phyloP scores from a whole-genome alignment of 2,329 filamentous ascomycete genomes.

The Aspergillus pseudoviridinutans region DNA sequence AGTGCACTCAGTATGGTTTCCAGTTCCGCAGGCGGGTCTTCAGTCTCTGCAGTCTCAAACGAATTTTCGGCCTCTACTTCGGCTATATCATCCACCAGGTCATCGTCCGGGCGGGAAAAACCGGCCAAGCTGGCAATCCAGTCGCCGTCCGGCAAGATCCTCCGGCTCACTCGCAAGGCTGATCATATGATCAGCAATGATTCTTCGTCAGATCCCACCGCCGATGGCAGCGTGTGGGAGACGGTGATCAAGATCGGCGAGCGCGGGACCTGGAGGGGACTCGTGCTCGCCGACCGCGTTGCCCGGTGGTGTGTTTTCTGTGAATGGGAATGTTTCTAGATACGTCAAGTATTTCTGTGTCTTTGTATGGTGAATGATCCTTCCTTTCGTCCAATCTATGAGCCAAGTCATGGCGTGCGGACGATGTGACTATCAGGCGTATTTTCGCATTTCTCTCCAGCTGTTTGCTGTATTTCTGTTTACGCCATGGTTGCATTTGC shows the following conservation, averaged over 20 bases:
- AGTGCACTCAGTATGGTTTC: conserved; percentile 61
- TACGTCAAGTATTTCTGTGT: neutral
- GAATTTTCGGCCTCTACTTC: conserved; percentile 42
- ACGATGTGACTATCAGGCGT: too few relatives aligned
- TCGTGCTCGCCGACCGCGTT: conserved; percentile 62
- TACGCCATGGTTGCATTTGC: conserved; percentile 9
- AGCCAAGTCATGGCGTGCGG: neutral
- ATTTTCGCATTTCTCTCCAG: neutral
- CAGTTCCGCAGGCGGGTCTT: conserved; percentile 50
- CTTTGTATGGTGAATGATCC: neutral
- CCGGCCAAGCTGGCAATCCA: conserved; percentile 95
- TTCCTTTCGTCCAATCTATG: neutral
- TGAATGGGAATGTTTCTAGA: conserved; percentile 58
- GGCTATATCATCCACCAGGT: conserved; percentile 52
- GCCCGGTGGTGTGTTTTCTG: conserved; percentile 67
- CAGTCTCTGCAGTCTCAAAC: conserved; percentile 44
- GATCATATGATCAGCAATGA: conserved; percentile 43
- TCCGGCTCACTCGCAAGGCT: conserved; percentile 56
- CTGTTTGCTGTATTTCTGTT: conserved; percentile 4
- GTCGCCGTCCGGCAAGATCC: conserved; percentile 88
- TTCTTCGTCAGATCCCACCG: conserved; percentile 33
- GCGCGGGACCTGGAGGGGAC: conserved; percentile 58
- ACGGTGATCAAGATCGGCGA: conserved; percentile 65
- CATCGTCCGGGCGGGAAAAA: conserved; percentile 53
- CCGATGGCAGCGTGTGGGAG: conserved; percentile 59